A percentile compares a stretch with the other conserved stretches of the same genome.
phyloP scores from a whole-genome alignment of 139 green algal genomes.

The Coccomyxa sp. region DNA sequence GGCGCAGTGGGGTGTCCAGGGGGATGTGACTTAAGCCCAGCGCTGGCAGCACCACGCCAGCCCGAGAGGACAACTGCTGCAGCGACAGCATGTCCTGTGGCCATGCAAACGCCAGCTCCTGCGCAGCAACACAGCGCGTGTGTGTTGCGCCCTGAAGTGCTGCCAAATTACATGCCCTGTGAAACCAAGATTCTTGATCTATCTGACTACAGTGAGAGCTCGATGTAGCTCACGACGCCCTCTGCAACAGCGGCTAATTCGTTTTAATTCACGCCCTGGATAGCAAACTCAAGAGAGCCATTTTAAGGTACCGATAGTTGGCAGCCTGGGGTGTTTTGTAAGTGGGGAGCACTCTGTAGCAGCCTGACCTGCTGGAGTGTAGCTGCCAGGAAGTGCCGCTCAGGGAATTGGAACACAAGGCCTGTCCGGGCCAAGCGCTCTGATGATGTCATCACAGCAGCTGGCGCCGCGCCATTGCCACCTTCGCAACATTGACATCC shows the following conservation, averaged over 20 bases:
- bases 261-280: not conserved
- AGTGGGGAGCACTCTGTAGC: not conserved
- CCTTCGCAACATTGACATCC: not conserved
- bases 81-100: slow-evolving; percentile 9
- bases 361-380: slow-evolving; percentile 13
- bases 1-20: slow-evolving; percentile 51
- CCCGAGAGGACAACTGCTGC: slow-evolving; percentile 13
- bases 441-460: not conserved
- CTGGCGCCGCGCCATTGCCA: not conserved
- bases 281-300: no score
- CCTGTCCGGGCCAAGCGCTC: slow-evolving; percentile 50
- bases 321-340: not conserved
- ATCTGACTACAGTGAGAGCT: no score
- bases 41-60: slow-evolving; percentile 50
- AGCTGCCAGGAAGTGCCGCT: slow-evolving; percentile 87
- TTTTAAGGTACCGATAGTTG: not conserved
- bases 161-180: no score
- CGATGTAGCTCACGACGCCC: not conserved
- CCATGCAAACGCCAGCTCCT: slow-evolving; percentile 67
- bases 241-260: not conserved
- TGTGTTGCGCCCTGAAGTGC: no score
- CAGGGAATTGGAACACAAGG: slow-evolving; percentile 95
- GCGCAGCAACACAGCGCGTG: not conserved
- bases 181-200: no score
- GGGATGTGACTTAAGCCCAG: slow-evolving; percentile 65